These are phyloP conservation scores for Debaryomyces castellii DNA, from an alignment of 805 yeast genomes.

Conservation along the genomic window DNA sequence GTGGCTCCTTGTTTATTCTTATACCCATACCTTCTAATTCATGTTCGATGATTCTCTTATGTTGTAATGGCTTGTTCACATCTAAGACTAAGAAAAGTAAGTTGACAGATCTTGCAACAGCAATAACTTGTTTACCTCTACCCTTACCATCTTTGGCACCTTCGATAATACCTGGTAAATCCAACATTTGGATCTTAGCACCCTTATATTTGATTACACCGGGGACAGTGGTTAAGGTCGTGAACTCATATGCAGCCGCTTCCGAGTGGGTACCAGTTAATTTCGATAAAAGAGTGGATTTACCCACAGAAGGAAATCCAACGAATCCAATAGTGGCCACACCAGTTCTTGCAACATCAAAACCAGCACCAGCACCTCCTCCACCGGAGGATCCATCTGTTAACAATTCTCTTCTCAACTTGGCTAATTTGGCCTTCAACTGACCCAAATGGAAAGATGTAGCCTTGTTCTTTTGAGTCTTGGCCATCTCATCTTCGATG, in stretches of 20 bases:
- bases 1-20: constrained; percentile 86
- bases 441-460: constrained; percentile 97
- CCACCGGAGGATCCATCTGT: constrained; percentile 64
- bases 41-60: constrained; percentile 88
- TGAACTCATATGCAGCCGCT: constrained; percentile 97
- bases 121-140: constrained; percentile 95
- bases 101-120: constrained; percentile 98
- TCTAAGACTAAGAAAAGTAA: constrained; percentile 90
- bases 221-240: constrained; percentile 96
- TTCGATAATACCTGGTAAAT: constrained; percentile 86
- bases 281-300: constrained; percentile 79
- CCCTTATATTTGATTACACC: constrained; percentile 96
- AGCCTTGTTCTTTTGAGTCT: constrained; percentile 96
- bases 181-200: constrained; percentile 95
- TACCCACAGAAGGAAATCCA: constrained; percentile 97
- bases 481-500: constrained; percentile 97
- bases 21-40: constrained; percentile 98
- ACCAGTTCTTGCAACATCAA: constrained; percentile 98
- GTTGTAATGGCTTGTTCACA: constrained; percentile 93
- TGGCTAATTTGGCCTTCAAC: constrained; percentile 93
- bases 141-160: constrained; percentile 93
- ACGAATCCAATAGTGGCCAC: constrained; percentile 97
- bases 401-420: constrained; percentile 86
- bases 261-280: constrained; percentile 96
- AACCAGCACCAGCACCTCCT: constrained; percentile 91